Evolutionary conservation across 176 grass and related monocot genomes (phyloP).

Genomic region (Tuctoria greenei): DNA sequence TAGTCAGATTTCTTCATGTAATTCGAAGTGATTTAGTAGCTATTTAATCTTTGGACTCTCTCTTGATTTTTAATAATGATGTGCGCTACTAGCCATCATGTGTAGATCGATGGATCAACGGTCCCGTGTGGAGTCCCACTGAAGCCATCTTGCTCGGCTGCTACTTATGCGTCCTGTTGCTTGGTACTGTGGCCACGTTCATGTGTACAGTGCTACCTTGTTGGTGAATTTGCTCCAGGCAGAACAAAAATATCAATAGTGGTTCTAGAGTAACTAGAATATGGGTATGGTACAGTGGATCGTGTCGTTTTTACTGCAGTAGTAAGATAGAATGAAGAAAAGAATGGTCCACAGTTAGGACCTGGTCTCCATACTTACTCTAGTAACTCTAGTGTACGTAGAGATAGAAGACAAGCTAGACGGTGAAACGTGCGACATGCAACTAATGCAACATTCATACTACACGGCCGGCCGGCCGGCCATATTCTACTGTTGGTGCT

Average conservation of each 20-base stretch:
- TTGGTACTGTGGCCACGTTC: not conserved
- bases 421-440: not conserved
- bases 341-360: not conserved
- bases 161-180: not conserved
- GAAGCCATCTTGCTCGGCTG: not conserved
- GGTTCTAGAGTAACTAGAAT: not conserved
- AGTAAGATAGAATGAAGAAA: not conserved
- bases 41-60: too few species aligned
- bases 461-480: not conserved
- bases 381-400: not conserved
- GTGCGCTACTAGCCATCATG: not conserved
- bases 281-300: not conserved
- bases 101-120: slow-evolving; percentile 6
- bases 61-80: too few species aligned
- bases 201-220: not conserved
- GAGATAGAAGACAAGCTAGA: not conserved
- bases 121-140: not conserved
- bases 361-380: not conserved
- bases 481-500: not conserved
- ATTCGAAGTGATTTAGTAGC: too few species aligned
- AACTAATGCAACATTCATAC: not conserved
- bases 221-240: slow-evolving; percentile 21
- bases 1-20: too few species aligned
- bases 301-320: too few species aligned
- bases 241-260: not conserved